Evolutionary conservation across 2,329 filamentous ascomycete species (phyloP).

Genomic region (Geoglossum cookeanum): DNA sequence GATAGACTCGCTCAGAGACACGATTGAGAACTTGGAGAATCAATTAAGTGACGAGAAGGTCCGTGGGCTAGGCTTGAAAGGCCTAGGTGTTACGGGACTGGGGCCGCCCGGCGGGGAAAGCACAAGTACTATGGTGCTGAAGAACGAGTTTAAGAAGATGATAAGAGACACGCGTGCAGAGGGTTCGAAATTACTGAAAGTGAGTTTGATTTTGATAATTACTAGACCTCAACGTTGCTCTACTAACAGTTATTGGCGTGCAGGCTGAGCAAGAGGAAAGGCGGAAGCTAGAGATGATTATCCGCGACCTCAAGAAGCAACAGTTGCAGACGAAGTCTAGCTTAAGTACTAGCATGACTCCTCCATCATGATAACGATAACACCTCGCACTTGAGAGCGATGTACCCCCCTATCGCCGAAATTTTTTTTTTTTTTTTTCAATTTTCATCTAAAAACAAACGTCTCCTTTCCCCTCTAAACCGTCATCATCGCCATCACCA

Average conservation of each 20-base stretch:
- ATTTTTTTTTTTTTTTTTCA: neutral
- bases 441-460: no score
- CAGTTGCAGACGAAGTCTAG: neutral
- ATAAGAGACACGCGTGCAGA: slow-evolving; percentile 54
- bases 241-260: slow-evolving; percentile 6
- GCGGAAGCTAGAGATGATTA: slow-evolving; percentile 41
- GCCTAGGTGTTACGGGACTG: slow-evolving; percentile 23
- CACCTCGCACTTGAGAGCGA: neutral
- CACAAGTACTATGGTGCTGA: slow-evolving; percentile 48
- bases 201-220: slow-evolving; percentile 23
- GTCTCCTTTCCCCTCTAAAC: no score
- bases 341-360: neutral
- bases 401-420: no score
- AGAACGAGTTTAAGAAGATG: slow-evolving; percentile 65
- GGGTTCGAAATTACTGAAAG: slow-evolving; percentile 43
- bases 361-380: neutral
- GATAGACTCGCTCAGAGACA: slow-evolving; percentile 44
- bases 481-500: no score
- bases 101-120: slow-evolving; percentile 25
- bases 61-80: slow-evolving; percentile 41
- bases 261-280: slow-evolving; percentile 56
- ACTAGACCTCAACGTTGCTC: neutral
- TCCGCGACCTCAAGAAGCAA: slow-evolving; percentile 27
- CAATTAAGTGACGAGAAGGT: slow-evolving; percentile 49
- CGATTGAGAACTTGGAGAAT: slow-evolving; percentile 41